phyloP scores from a whole-genome alignment of 176 grass and related monocot genomes.

The Zea luxurians region DNA sequence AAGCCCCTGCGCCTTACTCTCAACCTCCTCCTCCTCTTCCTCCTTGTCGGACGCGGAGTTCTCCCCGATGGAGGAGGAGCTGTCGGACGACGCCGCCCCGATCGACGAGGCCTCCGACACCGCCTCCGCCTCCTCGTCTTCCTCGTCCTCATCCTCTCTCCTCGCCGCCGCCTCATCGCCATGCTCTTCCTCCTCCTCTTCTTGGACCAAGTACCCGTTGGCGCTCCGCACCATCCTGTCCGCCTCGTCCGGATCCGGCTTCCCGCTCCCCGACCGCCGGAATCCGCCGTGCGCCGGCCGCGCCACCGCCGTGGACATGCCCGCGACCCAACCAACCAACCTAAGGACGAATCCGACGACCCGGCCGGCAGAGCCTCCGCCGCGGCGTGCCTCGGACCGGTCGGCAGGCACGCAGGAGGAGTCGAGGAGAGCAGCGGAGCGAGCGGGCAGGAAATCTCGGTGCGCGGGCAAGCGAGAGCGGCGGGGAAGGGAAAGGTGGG shows the following conservation, averaged over 20 bases:
- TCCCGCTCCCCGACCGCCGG: constrained; percentile 24
- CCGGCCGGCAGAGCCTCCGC: background rate
- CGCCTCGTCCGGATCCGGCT: constrained; percentile 18
- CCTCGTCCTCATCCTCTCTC: background rate
- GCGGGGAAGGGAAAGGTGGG: background rate
- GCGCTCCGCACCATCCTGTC: constrained; percentile 1
- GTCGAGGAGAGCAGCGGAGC: background rate
- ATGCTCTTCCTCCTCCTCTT: background rate
- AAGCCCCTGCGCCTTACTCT: constrained; percentile 39
- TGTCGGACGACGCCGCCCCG: constrained; percentile 50
- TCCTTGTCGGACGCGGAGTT: constrained; percentile 49
- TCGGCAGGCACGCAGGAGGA: background rate
- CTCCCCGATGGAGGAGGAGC: constrained; percentile 61
- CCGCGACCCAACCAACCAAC: background rate
- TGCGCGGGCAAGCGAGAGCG: background rate
- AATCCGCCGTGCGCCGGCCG: constrained; percentile 39
- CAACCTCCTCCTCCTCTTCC: constrained; percentile 31
- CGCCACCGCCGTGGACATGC: constrained; percentile 43
- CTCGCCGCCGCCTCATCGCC: background rate
- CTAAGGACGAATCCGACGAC: background rate
- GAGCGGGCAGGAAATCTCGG: constrained; percentile 28
- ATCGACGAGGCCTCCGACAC: constrained; percentile 43
- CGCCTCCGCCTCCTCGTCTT: constrained; percentile 32
- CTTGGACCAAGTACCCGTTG: constrained; percentile 27
- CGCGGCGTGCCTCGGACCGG: background rate